Conservation (phyloP, 108 stramenopile species). For the Mediolabrus comicus region DNA sequence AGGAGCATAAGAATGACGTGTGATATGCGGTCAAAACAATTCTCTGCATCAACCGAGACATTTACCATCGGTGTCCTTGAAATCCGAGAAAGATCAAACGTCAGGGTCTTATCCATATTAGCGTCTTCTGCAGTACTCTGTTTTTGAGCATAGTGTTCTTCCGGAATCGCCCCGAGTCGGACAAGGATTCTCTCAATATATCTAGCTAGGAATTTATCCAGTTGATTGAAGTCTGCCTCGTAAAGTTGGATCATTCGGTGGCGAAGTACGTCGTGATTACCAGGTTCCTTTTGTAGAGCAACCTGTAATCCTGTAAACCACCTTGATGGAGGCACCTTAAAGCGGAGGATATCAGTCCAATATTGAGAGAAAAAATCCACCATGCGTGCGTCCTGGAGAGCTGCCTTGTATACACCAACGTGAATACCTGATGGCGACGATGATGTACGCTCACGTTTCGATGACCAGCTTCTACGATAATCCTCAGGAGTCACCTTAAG, state of each 20-base stretch:
- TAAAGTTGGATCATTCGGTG: not conserved
- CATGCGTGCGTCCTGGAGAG: too few species aligned
- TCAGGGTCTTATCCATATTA: not conserved
- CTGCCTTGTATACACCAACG: too few species aligned
- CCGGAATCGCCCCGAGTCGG: not conserved
- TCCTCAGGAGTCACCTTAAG: too few species aligned
- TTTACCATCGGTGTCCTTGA: not conserved
- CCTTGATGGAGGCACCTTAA: not conserved
- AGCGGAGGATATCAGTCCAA: too few species aligned
- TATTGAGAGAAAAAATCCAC: too few species aligned
- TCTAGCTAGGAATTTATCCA: not conserved
- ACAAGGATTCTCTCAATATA: too few species aligned
- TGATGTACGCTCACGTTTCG: too few species aligned
- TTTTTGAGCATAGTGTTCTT: not conserved
- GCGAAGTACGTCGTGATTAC: not conserved
- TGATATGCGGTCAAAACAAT: slow-evolving; percentile 2
- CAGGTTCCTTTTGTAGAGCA: not conserved
- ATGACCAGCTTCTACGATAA: too few species aligned
- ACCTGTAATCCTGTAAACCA: not conserved
- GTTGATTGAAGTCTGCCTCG: slow-evolving; percentile 8
- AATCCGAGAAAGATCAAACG: not conserved
- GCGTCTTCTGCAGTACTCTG: slow-evolving; percentile 4
- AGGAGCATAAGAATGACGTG: not conserved
- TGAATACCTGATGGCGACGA: too few species aligned
- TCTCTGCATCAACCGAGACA: not conserved